Conservation (phyloP, 768 basidiomycete genomes). For the Mycena albidolilacea region DNA sequence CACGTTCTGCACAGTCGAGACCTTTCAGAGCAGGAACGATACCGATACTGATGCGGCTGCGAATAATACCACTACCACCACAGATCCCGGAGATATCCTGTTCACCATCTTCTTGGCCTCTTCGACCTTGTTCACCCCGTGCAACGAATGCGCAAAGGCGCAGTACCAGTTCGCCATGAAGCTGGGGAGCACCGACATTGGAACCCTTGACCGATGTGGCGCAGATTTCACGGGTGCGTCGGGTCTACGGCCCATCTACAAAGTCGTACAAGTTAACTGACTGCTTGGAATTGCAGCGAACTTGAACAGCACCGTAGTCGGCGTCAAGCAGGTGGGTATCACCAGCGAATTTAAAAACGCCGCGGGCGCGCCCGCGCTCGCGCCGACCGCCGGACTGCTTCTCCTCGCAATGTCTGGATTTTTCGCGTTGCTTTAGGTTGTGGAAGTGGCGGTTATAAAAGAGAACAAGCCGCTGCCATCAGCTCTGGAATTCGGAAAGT, state of each 20-base stretch:
- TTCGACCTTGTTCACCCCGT: neutral
- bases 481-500: neutral
- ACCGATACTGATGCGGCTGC: neutral
- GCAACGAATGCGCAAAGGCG: constrained; percentile 18
- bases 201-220: constrained; percentile 1
- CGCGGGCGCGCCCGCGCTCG: neutral
- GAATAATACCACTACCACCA: neutral
- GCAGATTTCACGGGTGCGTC: constrained; percentile 16
- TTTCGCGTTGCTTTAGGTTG: neutral
- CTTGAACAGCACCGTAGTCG: constrained; percentile 8
- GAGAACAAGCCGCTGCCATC: neutral
- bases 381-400: constrained; percentile 9
- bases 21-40: neutral
- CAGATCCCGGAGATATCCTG: neutral
- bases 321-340: neutral
- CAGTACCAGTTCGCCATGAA: constrained; percentile 10
- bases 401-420: constrained; percentile 3
- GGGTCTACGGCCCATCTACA: neutral
- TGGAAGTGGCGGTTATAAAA: neutral
- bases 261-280: neutral
- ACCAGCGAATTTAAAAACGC: constrained; percentile 5
- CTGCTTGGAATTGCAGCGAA: neutral
- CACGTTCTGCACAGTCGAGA: constrained; percentile 12
- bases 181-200: neutral
- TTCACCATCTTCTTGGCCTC: neutral